Evolutionary conservation across 2,329 filamentous ascomycete genomes (phyloP).

Genomic region (Aspergillus floridensis): DNA sequence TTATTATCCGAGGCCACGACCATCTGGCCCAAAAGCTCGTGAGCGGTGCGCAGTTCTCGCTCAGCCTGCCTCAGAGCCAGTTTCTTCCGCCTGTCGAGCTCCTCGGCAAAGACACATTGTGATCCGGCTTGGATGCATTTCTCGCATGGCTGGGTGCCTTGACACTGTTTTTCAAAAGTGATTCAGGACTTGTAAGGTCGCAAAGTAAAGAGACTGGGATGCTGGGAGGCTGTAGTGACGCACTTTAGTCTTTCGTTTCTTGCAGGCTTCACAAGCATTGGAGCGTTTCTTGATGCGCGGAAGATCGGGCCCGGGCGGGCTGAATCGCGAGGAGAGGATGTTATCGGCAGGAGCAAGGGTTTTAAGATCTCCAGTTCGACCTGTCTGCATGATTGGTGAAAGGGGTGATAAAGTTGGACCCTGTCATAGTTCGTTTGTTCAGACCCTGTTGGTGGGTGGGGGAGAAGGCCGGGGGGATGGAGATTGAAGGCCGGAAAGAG

Average conservation of each 20-base stretch:
- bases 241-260: not conserved
- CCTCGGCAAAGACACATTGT: conserved; percentile 2
- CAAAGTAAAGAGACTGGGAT: not conserved
- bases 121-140: not conserved
- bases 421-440: too few relatives aligned
- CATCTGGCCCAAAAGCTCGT: not conserved
- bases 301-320: not conserved
- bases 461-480: too few relatives aligned
- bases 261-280: not conserved
- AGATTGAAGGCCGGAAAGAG: too few relatives aligned
- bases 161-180: not conserved
- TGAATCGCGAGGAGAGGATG: not conserved
- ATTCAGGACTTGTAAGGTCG: not conserved
- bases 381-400: not conserved
- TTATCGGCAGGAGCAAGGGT: not conserved
- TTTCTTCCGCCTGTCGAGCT: conserved; percentile 1
- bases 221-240: not conserved
- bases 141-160: conserved; percentile 1
- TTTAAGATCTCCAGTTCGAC: not conserved
- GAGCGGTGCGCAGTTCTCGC: not conserved
- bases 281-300: not conserved
- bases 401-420: not conserved
- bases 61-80: not conserved
- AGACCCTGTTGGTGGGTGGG: too few relatives aligned
- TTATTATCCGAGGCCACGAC: not conserved